Evolutionary conservation across 2,329 filamentous ascomycete species (phyloP), one percentile per base, ranked within the genome.

Genomic region (Penicillium freii): DNA sequence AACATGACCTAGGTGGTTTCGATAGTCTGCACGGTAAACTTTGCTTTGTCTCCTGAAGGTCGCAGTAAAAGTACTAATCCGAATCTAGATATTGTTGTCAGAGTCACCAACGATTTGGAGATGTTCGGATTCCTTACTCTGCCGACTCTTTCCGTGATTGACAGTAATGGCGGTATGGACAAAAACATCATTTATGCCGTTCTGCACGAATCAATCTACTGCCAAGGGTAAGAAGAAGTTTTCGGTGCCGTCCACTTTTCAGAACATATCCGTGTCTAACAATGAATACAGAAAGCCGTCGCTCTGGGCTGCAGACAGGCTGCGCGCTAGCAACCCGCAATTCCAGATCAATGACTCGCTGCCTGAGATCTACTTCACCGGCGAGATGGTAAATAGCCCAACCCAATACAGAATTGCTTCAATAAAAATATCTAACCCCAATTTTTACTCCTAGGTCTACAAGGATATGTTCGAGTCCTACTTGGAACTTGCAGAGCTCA

Each of bases 161-260:
- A 96, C 71, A 75, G 80, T 21, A 82, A 83, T 51, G 82, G 87
- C 2, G 79, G 82, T 2, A 92, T 91, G 68, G 92, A 97, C 68
- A 83, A 84, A 40, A 85, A 87, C 64, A 85, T 93, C 55, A 84
- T 97, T 59, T 97, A 97, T 71, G 88, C 90, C 25, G 80, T 97
- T 39, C 78, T 97, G 3, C 93, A 97, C 71, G 93, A 97, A 74
- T 82, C 90, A 8, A 88, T 92, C 65, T 97, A 97, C 79, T 93
- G 89, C 72, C 85, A 89, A 73, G 84, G 84, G 59, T 83, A 79
- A 60, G 55, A 19, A 25, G 10, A 21, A 17, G 7, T 13, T 27
- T 25, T 31, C 43, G 10, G 9, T 17, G 44, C 23, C 27, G 19
- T n/a, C 13, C 5, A 11, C 2, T 50, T 31, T 36, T 8, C 2